phyloP scores from a whole-genome alignment of 352 stramenopile genomes.

The Phytopythium oedochilum region DNA sequence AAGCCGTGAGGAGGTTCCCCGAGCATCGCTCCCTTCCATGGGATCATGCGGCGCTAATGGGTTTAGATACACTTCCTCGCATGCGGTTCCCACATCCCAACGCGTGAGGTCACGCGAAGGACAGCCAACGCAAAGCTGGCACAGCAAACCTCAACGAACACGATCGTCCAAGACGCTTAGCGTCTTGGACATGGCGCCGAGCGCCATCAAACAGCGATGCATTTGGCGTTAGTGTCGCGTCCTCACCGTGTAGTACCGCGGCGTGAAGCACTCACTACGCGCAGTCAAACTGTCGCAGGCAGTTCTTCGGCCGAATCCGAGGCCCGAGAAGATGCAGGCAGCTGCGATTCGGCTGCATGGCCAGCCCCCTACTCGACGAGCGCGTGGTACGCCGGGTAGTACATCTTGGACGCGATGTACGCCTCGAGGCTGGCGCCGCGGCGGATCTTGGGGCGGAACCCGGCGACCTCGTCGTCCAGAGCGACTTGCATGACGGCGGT shows the following conservation, averaged over 20 bases:
- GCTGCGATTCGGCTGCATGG: too few species aligned
- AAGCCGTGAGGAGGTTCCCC: too few species aligned
- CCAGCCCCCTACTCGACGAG: conserved; percentile 92
- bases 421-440: conserved; percentile 74
- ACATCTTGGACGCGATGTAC: conserved; percentile 94
- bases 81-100: too few species aligned
- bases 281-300: too few species aligned
- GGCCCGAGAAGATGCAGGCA: not conserved
- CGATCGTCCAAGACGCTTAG: not conserved
- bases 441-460: conserved; percentile 66
- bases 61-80: not conserved
- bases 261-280: too few species aligned
- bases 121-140: not conserved
- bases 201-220: not conserved
- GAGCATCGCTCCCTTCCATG: too few species aligned
- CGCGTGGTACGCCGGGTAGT: conserved; percentile 92
- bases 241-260: too few species aligned
- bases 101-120: not conserved
- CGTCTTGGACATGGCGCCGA: not conserved
- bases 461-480: conserved; percentile 86
- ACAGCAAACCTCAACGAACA: not conserved
- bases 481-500: conserved; percentile 89
- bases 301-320: not conserved
- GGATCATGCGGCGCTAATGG: not conserved
- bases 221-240: not conserved